Percentiles rank a stretch among this genome's conserved stretches.
These are phyloP conservation scores for Marasmius fiardii DNA, from an alignment of 1,284 basidiomycete species.

Conservation along the genomic window DNA sequence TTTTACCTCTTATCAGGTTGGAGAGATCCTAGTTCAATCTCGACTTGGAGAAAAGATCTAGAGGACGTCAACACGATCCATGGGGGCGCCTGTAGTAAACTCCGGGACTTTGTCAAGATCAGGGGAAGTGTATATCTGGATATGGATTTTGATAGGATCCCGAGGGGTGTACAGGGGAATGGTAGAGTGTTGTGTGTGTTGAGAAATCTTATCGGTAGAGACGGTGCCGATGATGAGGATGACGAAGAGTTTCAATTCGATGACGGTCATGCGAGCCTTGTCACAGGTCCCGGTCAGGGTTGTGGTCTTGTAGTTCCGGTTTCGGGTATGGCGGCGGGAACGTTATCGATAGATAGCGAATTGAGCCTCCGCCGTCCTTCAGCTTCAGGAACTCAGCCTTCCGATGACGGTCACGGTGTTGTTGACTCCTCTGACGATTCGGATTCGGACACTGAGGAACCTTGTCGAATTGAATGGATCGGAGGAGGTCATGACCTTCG, in stretches of 20 bases:
- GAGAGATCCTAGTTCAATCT: background rate
- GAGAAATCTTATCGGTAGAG: background rate
- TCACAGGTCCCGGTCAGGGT: no score
- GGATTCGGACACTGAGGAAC: background rate
- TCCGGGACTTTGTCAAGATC: background rate
- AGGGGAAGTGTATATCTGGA: background rate
- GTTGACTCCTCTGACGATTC: background rate
- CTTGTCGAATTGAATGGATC: background rate
- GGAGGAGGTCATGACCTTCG: background rate
- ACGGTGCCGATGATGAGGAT: background rate
- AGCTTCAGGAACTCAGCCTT: background rate
- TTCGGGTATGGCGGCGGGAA: no score
- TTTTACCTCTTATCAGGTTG: background rate
- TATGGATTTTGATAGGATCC: background rate
- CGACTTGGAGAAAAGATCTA: background rate
- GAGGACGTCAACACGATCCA: background rate
- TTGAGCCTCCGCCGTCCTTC: no score
- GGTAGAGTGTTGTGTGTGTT: background rate
- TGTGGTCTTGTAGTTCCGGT: no score
- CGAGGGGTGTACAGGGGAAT: background rate
- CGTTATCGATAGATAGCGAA: no score
- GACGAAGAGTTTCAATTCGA: background rate
- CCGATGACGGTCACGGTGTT: background rate
- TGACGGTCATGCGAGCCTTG: no score
- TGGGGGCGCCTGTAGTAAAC: background rate